Conservation (phyloP, 164 flowering plant genomes). For the Stephania cephalantha region DNA sequence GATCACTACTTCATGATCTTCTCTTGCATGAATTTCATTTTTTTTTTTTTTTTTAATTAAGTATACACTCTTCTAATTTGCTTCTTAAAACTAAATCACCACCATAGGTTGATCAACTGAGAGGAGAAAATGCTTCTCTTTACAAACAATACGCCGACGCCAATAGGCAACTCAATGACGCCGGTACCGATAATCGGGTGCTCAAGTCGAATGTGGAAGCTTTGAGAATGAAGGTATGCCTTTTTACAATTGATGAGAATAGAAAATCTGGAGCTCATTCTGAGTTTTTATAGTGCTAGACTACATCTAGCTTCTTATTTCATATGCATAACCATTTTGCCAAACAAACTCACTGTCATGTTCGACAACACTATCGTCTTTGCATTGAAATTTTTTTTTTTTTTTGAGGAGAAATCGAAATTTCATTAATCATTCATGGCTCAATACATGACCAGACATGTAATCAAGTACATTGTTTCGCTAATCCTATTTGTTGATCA, state of each 20-base stretch:
- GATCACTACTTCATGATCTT: background rate
- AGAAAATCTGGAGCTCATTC: background rate
- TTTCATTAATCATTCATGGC: no score
- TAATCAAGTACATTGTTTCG: no score
- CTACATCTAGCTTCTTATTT: no score
- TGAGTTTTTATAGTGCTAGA: background rate
- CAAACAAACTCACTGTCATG: no score
- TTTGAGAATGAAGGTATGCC: constrained; percentile 65
- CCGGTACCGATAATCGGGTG: constrained; percentile 53
- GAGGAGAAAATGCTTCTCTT: constrained; percentile 48
- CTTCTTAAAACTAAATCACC: background rate
- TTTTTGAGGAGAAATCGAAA: no score
- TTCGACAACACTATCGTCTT: no score
- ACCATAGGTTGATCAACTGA: constrained; percentile 54
- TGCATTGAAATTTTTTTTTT: no score
- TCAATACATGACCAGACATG: no score
- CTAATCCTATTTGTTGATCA: no score
- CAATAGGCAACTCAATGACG: constrained; percentile 49
- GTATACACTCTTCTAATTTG: background rate
- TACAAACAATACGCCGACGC: constrained; percentile 57
- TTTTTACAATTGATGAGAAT: background rate
- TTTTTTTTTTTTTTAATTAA: background rate
- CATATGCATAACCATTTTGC: background rate
- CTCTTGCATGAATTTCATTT: background rate
- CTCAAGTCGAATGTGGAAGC: constrained; percentile 79